phyloP scores from a whole-genome alignment of 495 filamentous ascomycete species.

The Rostrohypoxylon terebratum region DNA sequence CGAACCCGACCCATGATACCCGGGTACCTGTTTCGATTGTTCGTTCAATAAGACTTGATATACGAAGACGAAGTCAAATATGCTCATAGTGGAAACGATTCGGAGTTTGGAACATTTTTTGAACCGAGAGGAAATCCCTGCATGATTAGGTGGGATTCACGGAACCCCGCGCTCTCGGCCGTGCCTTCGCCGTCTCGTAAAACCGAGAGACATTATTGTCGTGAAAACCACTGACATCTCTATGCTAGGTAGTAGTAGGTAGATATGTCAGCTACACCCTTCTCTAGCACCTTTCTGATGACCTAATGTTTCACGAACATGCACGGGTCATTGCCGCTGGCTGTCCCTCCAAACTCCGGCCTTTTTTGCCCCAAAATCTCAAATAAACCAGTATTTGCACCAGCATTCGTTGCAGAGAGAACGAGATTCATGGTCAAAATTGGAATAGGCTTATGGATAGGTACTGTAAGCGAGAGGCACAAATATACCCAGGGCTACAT shows the following conservation, averaged over 20 bases:
- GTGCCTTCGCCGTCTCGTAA: not conserved
- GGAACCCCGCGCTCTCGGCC: not conserved
- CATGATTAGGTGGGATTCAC: not conserved
- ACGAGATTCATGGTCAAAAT: not conserved
- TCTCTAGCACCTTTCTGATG: too few relatives aligned
- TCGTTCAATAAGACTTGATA: not conserved
- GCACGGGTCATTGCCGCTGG: too few relatives aligned
- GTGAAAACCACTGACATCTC: not conserved
- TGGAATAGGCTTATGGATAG: not conserved
- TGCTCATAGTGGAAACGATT: not conserved
- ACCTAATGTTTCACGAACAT: too few relatives aligned
- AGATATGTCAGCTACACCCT: too few relatives aligned
- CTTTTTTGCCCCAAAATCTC: too few relatives aligned
- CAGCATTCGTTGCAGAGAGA: not conserved
- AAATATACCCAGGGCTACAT: not conserved
- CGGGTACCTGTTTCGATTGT: not conserved
- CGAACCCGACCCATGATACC: slow-evolving; percentile 60
- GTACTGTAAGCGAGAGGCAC: slow-evolving; percentile 4
- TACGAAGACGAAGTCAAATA: not conserved
- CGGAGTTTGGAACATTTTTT: slow-evolving; percentile 1
- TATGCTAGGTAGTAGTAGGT: too few relatives aligned
- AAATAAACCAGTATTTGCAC: not conserved
- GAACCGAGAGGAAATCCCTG: slow-evolving; percentile 1
- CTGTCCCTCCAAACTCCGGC: too few relatives aligned
- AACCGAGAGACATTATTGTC: not conserved